A percentile compares a stretch with the other conserved stretches of the same genome.
These are phyloP conservation scores for Magnaporthiopsis rhizophila DNA, from an alignment of 2,329 filamentous ascomycete species.

Conservation along the genomic window DNA sequence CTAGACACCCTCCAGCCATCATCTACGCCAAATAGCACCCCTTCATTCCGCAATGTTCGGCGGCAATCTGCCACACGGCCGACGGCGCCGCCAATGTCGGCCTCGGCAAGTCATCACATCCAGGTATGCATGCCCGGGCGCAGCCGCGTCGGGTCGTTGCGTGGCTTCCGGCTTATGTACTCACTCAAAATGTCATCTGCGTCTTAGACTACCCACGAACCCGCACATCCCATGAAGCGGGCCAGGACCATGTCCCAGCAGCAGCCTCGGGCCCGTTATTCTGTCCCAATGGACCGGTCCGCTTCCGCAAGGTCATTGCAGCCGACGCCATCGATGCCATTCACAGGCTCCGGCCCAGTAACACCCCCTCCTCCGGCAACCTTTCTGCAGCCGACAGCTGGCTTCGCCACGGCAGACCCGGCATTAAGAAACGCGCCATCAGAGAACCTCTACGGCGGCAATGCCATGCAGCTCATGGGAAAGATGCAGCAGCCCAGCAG, in stretches of 20 bases:
- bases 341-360: constrained; percentile 6
- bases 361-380: constrained; percentile 4
- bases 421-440: not conserved
- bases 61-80: not conserved
- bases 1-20: not conserved
- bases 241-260: constrained; percentile 7
- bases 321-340: constrained; percentile 4
- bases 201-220: not conserved
- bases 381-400: not conserved
- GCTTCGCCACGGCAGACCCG: not conserved
- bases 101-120: not conserved
- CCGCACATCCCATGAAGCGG: constrained; percentile 9
- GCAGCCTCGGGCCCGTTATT: not conserved
- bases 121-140: not conserved
- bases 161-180: not conserved
- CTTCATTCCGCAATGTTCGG: not conserved
- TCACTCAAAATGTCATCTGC: not conserved
- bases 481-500: not conserved
- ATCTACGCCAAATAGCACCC: not conserved
- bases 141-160: not conserved
- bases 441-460: constrained; percentile 1
- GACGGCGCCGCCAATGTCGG: not conserved
- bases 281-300: constrained; percentile 5
- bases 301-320: constrained; percentile 1
- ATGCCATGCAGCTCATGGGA: not conserved